Evolutionary conservation across 345 rosid species (phyloP).

Genomic region (Iberis pinnata): DNA sequence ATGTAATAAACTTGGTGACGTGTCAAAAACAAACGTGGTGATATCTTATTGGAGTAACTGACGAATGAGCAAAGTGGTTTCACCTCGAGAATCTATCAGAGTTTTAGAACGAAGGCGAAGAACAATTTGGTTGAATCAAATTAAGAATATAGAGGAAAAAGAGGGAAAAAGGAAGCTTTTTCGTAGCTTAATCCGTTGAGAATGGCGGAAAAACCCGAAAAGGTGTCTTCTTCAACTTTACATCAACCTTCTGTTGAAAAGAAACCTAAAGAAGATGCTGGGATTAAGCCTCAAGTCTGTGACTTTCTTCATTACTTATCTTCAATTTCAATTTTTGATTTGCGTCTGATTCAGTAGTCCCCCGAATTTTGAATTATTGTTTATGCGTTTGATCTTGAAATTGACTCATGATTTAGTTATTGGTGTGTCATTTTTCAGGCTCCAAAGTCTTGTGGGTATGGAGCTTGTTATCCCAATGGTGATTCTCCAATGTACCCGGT

Average conservation of each 20-base stretch:
- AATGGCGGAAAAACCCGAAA: conserved; percentile 44
- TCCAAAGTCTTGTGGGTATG: no score
- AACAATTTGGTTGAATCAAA: conserved; percentile 5
- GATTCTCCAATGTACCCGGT: conserved; percentile 50
- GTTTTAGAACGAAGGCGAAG: neutral
- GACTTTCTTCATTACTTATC: neutral
- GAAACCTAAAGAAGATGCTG: conserved; percentile 22
- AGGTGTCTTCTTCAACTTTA: conserved; percentile 28
- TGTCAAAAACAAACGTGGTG: no score
- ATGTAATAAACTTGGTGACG: neutral
- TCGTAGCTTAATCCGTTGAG: conserved; percentile 10
- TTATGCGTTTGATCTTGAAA: no score
- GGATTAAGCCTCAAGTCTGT: conserved; percentile 41
- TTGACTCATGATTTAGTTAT: no score
- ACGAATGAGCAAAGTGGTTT: conserved; percentile 13
- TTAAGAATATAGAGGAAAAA: neutral
- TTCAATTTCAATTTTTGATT: conserved; percentile 3
- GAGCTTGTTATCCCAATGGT: no score
- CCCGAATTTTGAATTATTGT: no score
- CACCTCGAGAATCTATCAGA: neutral
- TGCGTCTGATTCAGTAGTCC: neutral
- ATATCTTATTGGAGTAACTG: conserved; percentile 11
- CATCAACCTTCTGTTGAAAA: conserved; percentile 27
- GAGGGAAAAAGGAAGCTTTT: conserved; percentile 10
- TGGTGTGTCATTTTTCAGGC: no score